Evolutionary conservation across 805 yeast genomes (phyloP).

Genomic region (Priceomyces medius): DNA sequence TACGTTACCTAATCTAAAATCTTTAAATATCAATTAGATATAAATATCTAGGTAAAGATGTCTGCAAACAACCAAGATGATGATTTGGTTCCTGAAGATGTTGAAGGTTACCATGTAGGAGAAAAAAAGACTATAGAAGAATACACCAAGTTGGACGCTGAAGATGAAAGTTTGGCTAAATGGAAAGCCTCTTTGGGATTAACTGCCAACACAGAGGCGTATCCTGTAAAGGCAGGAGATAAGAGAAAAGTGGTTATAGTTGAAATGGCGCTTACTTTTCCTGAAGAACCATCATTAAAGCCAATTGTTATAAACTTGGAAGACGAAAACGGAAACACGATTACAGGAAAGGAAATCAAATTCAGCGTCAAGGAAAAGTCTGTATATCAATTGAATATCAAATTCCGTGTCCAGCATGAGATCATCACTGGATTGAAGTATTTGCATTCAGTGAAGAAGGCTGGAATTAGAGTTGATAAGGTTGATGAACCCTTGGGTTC

Average conservation of each 20-base stretch:
- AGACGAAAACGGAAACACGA: constrained; percentile 52
- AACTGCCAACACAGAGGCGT: constrained; percentile 48
- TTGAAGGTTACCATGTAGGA: constrained; percentile 62
- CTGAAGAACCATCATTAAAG: constrained; percentile 52
- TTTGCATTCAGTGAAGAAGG: constrained; percentile 78
- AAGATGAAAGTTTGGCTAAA: constrained; percentile 84
- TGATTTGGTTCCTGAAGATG: constrained; percentile 61
- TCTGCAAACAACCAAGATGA: constrained; percentile 34
- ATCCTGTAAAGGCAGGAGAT: constrained; percentile 71
- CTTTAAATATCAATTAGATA: no score
- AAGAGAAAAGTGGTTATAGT: constrained; percentile 74
- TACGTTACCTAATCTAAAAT: no score
- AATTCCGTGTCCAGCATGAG: constrained; percentile 84
- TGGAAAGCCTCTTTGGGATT: constrained; percentile 91
- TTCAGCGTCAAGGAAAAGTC: constrained; percentile 79
- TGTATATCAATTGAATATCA: constrained; percentile 66
- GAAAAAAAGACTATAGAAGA: constrained; percentile 80
- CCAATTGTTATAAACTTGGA: constrained; percentile 73
- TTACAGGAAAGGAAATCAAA: constrained; percentile 58
- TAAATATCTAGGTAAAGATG: no score
- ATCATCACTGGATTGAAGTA: constrained; percentile 89
- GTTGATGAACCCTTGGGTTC: constrained; percentile 87
- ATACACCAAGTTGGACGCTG: constrained; percentile 78
- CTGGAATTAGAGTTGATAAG: constrained; percentile 85
- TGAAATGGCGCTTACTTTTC: constrained; percentile 69